Evolutionary conservation across 1,284 basidiomycete species (phyloP).

Genomic region (Tranzscheliella williamsii): DNA sequence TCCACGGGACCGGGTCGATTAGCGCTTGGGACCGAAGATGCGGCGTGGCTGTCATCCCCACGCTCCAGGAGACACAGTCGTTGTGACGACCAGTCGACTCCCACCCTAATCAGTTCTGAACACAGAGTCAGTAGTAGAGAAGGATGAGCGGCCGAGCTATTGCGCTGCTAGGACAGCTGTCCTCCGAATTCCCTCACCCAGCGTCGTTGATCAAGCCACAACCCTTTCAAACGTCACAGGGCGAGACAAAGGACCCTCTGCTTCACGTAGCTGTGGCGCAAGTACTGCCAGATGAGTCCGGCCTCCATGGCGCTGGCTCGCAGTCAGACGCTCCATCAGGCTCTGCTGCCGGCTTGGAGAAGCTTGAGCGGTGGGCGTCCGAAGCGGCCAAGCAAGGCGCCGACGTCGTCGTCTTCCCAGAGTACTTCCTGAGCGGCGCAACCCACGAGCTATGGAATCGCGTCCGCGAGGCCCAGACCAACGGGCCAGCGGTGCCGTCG

Average conservation of each 20-base stretch:
- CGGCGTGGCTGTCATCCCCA: no score
- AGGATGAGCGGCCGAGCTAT: no score
- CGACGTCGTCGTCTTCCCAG: slow-evolving; percentile 55
- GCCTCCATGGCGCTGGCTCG: slow-evolving; percentile 3
- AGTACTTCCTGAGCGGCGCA: slow-evolving; percentile 57
- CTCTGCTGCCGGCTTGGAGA: slow-evolving; percentile 20
- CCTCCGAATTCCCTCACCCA: slow-evolving; percentile 4
- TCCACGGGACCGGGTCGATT: no score
- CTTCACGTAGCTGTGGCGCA: slow-evolving; percentile 34
- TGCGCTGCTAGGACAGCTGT: slow-evolving; percentile 6
- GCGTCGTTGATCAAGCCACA: slow-evolving; percentile 1
- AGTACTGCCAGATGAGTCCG: slow-evolving; percentile 25
- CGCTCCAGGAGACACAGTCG: no score
- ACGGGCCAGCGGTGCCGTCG: neutral
- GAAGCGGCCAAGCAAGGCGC: slow-evolving; percentile 23
- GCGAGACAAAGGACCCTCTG: slow-evolving; percentile 10
- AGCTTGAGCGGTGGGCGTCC: slow-evolving; percentile 27
- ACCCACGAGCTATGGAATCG: slow-evolving; percentile 42
- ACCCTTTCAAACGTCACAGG: slow-evolving; percentile 1
- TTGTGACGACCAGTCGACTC: no score
- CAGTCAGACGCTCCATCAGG: neutral
- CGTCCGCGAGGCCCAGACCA: slow-evolving; percentile 7
- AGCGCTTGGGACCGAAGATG: no score
- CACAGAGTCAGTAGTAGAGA: no score
- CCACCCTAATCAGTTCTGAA: no score